Evolutionary conservation across 2,329 filamentous ascomycete species (phyloP).

Genomic region (Apiospora pterosperma): DNA sequence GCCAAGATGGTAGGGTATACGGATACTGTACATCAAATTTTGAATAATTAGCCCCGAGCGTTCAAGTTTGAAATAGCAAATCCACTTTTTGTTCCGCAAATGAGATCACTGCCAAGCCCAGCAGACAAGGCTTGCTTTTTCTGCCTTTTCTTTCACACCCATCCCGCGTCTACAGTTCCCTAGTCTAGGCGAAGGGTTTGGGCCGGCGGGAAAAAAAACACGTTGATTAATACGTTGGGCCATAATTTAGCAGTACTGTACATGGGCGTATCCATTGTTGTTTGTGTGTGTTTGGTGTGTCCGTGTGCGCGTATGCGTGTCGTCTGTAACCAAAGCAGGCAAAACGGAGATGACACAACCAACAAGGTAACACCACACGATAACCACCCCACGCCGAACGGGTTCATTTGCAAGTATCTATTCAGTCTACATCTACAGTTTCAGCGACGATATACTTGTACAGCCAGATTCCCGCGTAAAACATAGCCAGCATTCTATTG

Average conservation of each 20-base stretch:
- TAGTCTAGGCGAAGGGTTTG: not conserved
- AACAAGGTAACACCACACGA: not conserved
- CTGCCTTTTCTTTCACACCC: not conserved
- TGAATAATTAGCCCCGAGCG: not conserved
- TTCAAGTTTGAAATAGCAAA: not conserved
- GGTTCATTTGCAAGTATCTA: too few species aligned
- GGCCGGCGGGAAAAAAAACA: not conserved
- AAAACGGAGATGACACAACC: constrained; percentile 1
- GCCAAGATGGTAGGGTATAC: not conserved
- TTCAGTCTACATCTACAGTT: not conserved
- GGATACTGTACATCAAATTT: not conserved
- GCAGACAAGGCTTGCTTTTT: not conserved
- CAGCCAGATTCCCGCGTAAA: not conserved
- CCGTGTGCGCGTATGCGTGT: not conserved
- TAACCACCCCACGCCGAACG: not conserved
- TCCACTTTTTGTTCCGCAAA: not conserved
- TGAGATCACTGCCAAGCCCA: not conserved
- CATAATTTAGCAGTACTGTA: not conserved
- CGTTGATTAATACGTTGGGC: not conserved
- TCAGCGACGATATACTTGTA: not conserved
- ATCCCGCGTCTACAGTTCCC: not conserved
- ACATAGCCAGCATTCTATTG: not conserved
- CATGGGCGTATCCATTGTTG: not conserved
- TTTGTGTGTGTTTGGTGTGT: not conserved
- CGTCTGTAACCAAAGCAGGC: not conserved